phyloP scores from a whole-genome alignment of 257 asterid species.

The Solanum appendiculatum region DNA sequence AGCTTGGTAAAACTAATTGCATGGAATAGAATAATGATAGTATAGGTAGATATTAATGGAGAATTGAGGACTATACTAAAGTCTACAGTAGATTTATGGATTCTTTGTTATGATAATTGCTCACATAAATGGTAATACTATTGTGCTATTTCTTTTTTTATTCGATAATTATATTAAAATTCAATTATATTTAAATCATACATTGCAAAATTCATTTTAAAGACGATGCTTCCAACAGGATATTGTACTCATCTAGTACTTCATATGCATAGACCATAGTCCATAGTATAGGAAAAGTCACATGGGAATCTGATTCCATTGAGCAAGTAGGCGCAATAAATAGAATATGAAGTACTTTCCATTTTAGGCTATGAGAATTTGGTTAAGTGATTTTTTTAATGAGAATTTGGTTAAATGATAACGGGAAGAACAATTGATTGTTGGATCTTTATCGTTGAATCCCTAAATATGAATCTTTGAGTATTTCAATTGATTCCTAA shows the following conservation, averaged over 20 bases:
- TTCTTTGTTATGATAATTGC: background rate
- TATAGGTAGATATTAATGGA: background rate
- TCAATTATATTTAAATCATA: no score
- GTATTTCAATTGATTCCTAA: no score
- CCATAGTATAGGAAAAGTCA: background rate
- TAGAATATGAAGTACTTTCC: background rate
- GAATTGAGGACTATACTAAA: background rate
- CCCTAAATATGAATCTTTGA: no score
- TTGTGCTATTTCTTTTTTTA: background rate
- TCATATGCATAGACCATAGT: background rate
- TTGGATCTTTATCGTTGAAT: no score
- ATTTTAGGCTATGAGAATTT: background rate
- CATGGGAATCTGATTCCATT: background rate
- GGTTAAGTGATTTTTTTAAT: background rate
- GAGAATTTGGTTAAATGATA: no score
- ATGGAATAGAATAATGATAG: background rate
- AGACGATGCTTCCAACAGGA: no score
- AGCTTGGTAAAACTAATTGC: background rate
- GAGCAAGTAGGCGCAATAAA: background rate
- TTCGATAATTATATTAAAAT: background rate
- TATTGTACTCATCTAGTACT: background rate
- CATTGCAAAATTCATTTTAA: no score
- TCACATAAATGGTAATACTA: background rate
- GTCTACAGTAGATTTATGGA: background rate
- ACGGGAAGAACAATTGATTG: no score